phyloP scores from a whole-genome alignment of 495 filamentous ascomycete species.

The Penicillium steckii region DNA sequence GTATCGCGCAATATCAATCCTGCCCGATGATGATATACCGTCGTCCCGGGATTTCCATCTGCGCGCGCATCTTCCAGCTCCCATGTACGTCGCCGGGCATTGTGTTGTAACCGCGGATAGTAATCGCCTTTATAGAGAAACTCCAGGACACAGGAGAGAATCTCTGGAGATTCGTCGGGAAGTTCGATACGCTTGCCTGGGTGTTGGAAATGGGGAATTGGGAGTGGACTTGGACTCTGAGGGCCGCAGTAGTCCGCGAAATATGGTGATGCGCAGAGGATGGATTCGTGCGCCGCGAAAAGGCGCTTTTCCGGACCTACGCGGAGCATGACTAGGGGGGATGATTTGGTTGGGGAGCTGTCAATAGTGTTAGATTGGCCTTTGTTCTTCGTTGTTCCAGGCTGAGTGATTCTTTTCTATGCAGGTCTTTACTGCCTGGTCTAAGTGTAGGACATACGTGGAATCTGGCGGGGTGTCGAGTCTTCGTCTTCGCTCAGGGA shows the following conservation, averaged over 20 bases:
- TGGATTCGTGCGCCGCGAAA: constrained; percentile 88
- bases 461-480: constrained; percentile 35
- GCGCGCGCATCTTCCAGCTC: constrained; percentile 60
- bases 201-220: constrained; percentile 12
- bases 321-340: constrained; percentile 74
- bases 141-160: constrained; percentile 87
- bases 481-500: constrained; percentile 27
- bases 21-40: constrained; percentile 65
- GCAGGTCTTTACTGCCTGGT: not conserved
- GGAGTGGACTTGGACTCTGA: constrained; percentile 16
- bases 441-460: constrained; percentile 34
- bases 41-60: constrained; percentile 52
- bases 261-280: constrained; percentile 75
- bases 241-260: constrained; percentile 49
- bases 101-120: constrained; percentile 72
- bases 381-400: no score
- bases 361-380: not conserved
- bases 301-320: constrained; percentile 77
- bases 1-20: constrained; percentile 81
- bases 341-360: constrained; percentile 50
- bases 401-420: not conserved
- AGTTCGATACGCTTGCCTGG: constrained; percentile 69
- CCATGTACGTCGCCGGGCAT: constrained; percentile 65
- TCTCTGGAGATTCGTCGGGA: constrained; percentile 82
- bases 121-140: constrained; percentile 96